Evolutionary conservation across 2,329 filamentous ascomycete species (phyloP), one percentile per base, ranked within the genome.

Genomic region (Microsporum ferrugineum): DNA sequence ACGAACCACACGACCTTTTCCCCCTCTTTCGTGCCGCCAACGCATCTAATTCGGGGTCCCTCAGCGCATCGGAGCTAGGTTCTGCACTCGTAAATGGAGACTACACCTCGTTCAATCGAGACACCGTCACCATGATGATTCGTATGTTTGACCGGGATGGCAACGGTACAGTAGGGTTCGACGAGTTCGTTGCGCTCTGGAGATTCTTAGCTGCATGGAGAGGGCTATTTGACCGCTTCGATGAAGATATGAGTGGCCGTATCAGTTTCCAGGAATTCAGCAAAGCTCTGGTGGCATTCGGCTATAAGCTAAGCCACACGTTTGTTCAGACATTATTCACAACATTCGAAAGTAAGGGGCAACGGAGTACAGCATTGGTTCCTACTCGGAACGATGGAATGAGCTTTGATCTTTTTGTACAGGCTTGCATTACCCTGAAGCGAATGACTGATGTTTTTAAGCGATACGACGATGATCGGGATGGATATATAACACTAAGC

Each of bases 361-460:
- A 78, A 71, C 62, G 74, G 70, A 68, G 73, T 70, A 66, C 72
- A 77, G 66, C 74, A 68, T 63, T 65, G 57, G 60, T 67, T 5
- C 45, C 67, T 64, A 29, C 65, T 59, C 34, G 88, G 79, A 68
- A 71, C 60, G 80, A 84, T 70, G 86, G 86, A 41, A 89, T 91
- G 83, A 89, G 87, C 76, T 99, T 99, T 71, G 94, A 99, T 77
- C 76, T 99, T 58, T 99, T 99, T 70, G 94, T 99, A 63, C 94
- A 99, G 80, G 90, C 90, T 59, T 97, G 94, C 75, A 97, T 99
- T 71, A 91, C 86, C 68, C 80, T 99, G 69, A 96, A 97, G 82
- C 84, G 94, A 68, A 97, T 99, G 92, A 99, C 94, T 63, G 94
- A 99, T 74, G 91, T 96, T 33, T 99, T 99, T 74, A 99, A 99